These are phyloP conservation scores for Fulvia fulva DNA, from an alignment of 2,329 filamentous ascomycete genomes.

Conservation along the genomic window DNA sequence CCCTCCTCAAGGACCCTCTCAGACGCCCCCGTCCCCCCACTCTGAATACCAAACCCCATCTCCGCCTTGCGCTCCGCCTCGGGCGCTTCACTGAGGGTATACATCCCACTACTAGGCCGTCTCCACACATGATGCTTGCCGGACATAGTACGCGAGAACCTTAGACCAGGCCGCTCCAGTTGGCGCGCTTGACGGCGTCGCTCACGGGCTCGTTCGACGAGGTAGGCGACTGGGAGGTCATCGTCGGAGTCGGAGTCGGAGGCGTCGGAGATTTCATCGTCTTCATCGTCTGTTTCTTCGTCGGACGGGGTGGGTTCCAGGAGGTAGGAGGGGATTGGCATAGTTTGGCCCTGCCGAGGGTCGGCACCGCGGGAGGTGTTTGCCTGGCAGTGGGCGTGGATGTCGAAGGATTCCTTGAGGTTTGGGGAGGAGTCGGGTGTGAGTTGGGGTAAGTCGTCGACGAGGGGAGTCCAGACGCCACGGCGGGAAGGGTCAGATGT, in stretches of 20 bases:
- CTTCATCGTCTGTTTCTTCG: conserved; percentile 15
- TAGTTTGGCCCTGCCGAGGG: no score
- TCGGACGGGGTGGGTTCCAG: conserved; percentile 17
- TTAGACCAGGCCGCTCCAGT: conserved; percentile 28
- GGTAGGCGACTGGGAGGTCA: conserved; percentile 25
- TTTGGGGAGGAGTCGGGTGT: conserved; percentile 33
- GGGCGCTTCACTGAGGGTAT: conserved; percentile 26
- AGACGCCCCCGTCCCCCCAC: neutral
- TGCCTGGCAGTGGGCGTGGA: conserved; percentile 17
- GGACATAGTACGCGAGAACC: conserved; percentile 28
- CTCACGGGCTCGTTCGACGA: conserved; percentile 23
- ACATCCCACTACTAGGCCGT: conserved; percentile 28
- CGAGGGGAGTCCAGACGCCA: conserved; percentile 17
- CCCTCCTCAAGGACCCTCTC: neutral
- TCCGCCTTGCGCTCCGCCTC: conserved; percentile 27
- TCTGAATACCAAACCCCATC: conserved; percentile 7
- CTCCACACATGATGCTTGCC: conserved; percentile 31
- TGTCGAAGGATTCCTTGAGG: conserved; percentile 29
- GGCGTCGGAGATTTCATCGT: conserved; percentile 21
- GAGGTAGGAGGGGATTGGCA: conserved; percentile 25
- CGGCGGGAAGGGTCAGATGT: conserved; percentile 11
- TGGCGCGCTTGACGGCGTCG: conserved; percentile 17
- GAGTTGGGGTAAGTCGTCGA: conserved; percentile 27
- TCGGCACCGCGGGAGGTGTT: conserved; percentile 1
- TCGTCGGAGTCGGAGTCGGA: conserved; percentile 24